A percentile compares a stretch with the other conserved stretches of the same genome.
Conservation (phyloP, 768 basidiomycete species). For the Pulveroboletus sp. region DNA sequence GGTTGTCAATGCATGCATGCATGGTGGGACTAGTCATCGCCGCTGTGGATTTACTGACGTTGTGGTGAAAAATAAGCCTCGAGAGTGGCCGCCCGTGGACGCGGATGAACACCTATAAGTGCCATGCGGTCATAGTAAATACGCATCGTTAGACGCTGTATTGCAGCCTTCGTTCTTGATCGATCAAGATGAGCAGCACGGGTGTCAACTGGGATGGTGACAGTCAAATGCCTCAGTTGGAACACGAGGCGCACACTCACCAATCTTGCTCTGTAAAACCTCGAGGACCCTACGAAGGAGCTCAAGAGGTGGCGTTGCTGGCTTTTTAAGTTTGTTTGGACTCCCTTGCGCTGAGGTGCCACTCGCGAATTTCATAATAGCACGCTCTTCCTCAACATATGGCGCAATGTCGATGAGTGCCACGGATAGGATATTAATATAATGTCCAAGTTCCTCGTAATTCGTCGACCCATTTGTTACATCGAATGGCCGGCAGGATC, state of each 20-base stretch:
- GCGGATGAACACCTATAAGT: slow-evolving; percentile 19
- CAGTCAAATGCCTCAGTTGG: not conserved
- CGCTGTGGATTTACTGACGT: slow-evolving; percentile 4
- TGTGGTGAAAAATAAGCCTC: slow-evolving; percentile 29
- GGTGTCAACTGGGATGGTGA: slow-evolving; percentile 49
- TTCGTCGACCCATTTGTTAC: slow-evolving; percentile 50
- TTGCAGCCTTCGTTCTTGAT: slow-evolving; percentile 62
- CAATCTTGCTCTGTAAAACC: slow-evolving; percentile 52
- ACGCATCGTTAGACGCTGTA: slow-evolving; percentile 61
- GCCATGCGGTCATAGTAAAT: slow-evolving; percentile 55
- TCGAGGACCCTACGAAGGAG: slow-evolving; percentile 47
- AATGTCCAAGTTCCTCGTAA: slow-evolving; percentile 54
- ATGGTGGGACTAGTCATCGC: not conserved
- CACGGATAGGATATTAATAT: slow-evolving; percentile 52
- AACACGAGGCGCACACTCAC: slow-evolving; percentile 36
- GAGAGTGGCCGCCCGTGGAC: slow-evolving; percentile 23
- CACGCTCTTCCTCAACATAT: slow-evolving; percentile 49
- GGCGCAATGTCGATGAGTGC: slow-evolving; percentile 54
- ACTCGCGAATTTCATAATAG: slow-evolving; percentile 6
- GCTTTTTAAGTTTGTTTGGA: slow-evolving; percentile 29
- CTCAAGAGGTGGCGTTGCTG: slow-evolving; percentile 41
- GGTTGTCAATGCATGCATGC: not conserved
- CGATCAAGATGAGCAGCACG: slow-evolving; percentile 74
- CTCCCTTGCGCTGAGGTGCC: slow-evolving; percentile 16
- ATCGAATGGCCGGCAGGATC: slow-evolving; percentile 45